Base-by-base conservation (phyloP, 495 filamentous ascomycete genomes). In the Xylaria nigripes region DNA sequence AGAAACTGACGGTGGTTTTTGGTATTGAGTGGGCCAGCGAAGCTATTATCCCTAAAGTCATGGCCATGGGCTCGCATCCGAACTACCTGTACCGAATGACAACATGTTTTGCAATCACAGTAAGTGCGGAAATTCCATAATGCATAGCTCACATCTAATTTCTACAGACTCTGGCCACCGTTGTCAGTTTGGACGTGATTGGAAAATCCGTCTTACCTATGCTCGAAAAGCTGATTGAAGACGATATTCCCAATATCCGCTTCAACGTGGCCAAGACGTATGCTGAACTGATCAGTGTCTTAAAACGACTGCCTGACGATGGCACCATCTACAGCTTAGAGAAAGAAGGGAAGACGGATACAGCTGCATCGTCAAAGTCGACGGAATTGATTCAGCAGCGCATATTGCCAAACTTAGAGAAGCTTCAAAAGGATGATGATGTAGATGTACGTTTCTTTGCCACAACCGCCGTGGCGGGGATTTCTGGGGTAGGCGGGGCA, bases 71-170 rank as follows among this genome's bases (percentile, higher is more conserved):
- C 27, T 84, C 86, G 52, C 94, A 98, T 65, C 90, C 93, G 22
- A 98, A 98, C 71, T 98, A 98, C 67, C 83, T 98, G 40, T 98
- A 98, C 78, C 82, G 93, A 60, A 98, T 98, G 93, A 98, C 93
- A 12, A 98, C 93, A 25, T 96, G 91, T 72, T 96, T 97, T 65
- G 93, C 93, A 46, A 90, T 98, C 61, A 90, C 92, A 56, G 93
- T 98, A 81, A 75, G 88, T 78, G 27, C 36, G 21, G 5, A 42
- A 1, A 2, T 7, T 4, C 18, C 13, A 40, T 8, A 1, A 18
- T 13, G 38, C 3, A 38, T 49, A 25, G 29, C 40, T 32, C 51
- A 24, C 2, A 23, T 58, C 63, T 79, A 60, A 80, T 62, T 55
- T 43, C 9, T 19, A 46, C 56, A 97, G 94, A 98, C 93, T 23